Evolutionary conservation across 2,329 filamentous ascomycete species (phyloP).

Genomic region (Aphanoascus verrucosus): DNA sequence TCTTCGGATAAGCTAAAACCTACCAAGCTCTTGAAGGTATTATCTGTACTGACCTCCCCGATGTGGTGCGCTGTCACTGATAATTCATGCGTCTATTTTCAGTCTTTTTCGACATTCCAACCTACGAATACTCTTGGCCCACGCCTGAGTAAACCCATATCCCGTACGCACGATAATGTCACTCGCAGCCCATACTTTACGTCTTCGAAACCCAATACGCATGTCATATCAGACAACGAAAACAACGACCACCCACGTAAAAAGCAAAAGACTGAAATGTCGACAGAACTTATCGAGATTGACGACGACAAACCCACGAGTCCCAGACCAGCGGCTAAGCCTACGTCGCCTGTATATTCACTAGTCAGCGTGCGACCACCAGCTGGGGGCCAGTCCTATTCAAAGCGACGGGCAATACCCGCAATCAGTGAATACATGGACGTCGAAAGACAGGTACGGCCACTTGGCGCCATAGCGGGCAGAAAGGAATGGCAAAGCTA

Average conservation of each 20-base stretch:
- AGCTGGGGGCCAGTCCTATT: background rate
- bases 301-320: background rate
- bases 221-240: background rate
- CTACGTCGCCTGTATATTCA: background rate
- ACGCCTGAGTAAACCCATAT: background rate
- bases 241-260: conserved; percentile 10
- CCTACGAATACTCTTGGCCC: conserved; percentile 4
- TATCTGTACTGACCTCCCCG: background rate
- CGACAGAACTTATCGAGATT: background rate
- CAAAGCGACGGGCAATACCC: background rate
- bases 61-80: background rate
- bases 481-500: background rate
- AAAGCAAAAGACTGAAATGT: conserved; percentile 8
- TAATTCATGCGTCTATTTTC: background rate
- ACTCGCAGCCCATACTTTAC: background rate
- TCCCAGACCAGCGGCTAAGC: background rate
- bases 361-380: background rate
- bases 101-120: conserved; percentile 2
- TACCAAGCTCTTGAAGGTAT: background rate
- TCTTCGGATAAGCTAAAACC: background rate
- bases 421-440: conserved; percentile 2
- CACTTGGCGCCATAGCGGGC: background rate
- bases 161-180: background rate
- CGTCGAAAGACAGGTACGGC: background rate
- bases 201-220: background rate